Percentiles rank a stretch among this genome's conserved stretches.
Evolutionary conservation across 2,329 filamentous ascomycete genomes (phyloP).

Genomic region (Zymoseptoria brevis): DNA sequence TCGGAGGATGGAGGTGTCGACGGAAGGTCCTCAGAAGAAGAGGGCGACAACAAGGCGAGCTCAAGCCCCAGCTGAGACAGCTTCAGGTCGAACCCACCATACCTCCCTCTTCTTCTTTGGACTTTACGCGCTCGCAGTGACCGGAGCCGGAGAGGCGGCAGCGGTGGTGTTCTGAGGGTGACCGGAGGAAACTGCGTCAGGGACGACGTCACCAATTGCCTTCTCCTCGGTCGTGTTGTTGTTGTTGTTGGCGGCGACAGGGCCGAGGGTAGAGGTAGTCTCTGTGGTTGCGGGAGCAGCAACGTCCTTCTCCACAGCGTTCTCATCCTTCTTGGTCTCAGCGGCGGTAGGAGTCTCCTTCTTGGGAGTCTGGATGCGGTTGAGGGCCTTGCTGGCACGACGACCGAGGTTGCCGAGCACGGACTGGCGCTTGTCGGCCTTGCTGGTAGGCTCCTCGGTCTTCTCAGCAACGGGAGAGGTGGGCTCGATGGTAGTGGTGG

Average conservation of each 20-base stretch:
- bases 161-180: constrained; percentile 24
- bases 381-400: constrained; percentile 29
- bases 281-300: constrained; percentile 13
- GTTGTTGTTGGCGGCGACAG: constrained; percentile 17
- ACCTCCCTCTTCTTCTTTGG: background rate
- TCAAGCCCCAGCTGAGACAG: background rate
- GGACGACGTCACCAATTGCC: constrained; percentile 25
- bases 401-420: constrained; percentile 28
- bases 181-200: constrained; percentile 23
- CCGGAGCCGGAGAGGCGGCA: constrained; percentile 14
- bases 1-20: background rate
- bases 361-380: constrained; percentile 25
- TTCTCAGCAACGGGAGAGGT: constrained; percentile 19
- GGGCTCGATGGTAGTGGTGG: constrained; percentile 27
- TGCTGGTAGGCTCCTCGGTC: constrained; percentile 17
- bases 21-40: background rate
- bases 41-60: background rate
- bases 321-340: constrained; percentile 14
- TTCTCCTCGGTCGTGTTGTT: constrained; percentile 18
- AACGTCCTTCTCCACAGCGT: constrained; percentile 19
- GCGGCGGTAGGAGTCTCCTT: constrained; percentile 21
- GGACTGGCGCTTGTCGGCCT: constrained; percentile 27
- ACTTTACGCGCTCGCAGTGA: background rate
- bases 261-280: background rate
- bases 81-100: background rate